Evolutionary conservation across 768 basidiomycete species (phyloP), one percentile per base, ranked within the genome.

Genomic region (Suillus bovinus): DNA sequence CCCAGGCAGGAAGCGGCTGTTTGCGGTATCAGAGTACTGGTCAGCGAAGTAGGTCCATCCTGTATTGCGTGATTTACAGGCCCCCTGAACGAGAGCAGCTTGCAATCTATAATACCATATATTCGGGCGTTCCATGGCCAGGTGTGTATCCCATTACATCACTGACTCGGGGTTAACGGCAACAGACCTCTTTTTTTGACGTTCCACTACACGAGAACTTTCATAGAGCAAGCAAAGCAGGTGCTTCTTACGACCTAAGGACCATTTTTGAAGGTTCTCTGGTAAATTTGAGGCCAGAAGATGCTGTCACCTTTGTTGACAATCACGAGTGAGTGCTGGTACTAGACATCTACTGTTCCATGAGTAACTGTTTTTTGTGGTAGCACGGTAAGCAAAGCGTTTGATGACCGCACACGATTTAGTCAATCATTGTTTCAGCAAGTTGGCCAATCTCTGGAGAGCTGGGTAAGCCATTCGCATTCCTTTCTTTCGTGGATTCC

Each of bases 281-380:
- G 13, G 81, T 93, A 20, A 80, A 88, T 61, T 69, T 77, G 4
- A 82, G 85, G 63, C 94, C 95, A 3, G 78, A 82, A 31, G 91
- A 94, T 70, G 91, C 94, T 5, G 92, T 97, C 6, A 94, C 92
- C 0, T 94, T 94, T 69, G 92, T 94, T 8, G 92, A 94, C 68
- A 94, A 94, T 72, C 92, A 94, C 66, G 93, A 94, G 92, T 93
- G 64, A 75, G 88, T 76, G 11, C 42, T 58, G 1, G 16, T 1
- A 34, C 17, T 31, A 29, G 6, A 59, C 41, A 41, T 59, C 11
- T 61, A 11, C 20, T 47, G 7, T 38, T 39, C 20, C 11, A 38
- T 24, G n/a, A 17, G 13, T 38, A 4, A 2, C 47, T 44, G 13
- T 61, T 29, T 63, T 60, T 34, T 41, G 63, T 38, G 17, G 57